Evolutionary conservation across 192 early-diverging fungal genomes (phyloP), one percentile per base, ranked within the genome.

Genomic region (Coemansia sp.): DNA sequence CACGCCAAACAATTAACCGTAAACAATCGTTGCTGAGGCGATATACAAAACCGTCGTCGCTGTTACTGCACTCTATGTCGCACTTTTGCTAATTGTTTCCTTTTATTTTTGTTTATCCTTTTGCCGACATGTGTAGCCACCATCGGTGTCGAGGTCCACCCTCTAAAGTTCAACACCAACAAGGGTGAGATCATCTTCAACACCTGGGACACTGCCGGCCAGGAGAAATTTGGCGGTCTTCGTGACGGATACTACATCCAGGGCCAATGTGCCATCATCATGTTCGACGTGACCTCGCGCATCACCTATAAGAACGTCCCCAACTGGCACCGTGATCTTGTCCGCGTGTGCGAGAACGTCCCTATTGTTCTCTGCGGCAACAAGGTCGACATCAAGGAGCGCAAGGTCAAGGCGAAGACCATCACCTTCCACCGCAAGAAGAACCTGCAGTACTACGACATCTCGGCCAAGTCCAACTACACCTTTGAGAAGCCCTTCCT

Each of bases 401-500:
- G 98, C 80, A 99, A 98, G 87, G 98, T 99, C 72, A 99, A 98
- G 93, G 96, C 96, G 58, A 99, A 99, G 90, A 91, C 91, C 73
- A 99, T 99, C 88, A 98, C 97, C 62, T 99, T 99, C 94, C 98
- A 99, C 89, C 89, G 98, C 76, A 99, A 99, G 90, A 98, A 98
- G 92, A 98, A 98, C 86, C 90, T 99, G 39, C 98, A 99, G 89
- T 99, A 99, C 92, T 99, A 98, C 86, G 98, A 99, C 84, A 99
- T 99, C 83, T 94, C 92, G 63, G 98, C 98, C 76, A 99, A 99
- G 90, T 90, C 88, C 81, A 99, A 99, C 91, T 99, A 98, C 89
- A 99, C 98, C 90, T 98, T 98, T 80, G 98, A 99, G 88, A 99
- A 99, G 93, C 98, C 98, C 64, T 98, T 98, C 94, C 88, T 99